Conservation (phyloP, 306 rosid genomes). For the Lithocarpus polystachyus region DNA sequence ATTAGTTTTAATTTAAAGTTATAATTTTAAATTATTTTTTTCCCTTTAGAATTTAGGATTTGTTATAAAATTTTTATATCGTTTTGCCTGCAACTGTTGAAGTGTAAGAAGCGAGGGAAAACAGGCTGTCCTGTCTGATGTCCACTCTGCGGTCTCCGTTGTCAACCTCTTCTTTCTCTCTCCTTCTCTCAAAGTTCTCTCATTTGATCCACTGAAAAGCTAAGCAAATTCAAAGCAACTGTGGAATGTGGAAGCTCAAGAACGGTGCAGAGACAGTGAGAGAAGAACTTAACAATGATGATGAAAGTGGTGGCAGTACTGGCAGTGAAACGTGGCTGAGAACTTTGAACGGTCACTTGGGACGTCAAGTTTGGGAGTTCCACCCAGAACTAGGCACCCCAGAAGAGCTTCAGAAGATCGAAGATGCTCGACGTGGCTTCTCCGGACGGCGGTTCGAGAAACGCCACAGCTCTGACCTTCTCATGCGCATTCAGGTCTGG, state of each 20-base stretch:
- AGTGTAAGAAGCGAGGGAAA: no score
- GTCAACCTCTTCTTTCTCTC: no score
- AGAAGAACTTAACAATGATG: not conserved
- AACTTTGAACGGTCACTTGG: slow-evolving; percentile 56
- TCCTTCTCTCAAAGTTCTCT: not conserved
- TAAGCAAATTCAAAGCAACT: not conserved
- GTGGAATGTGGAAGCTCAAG: slow-evolving; percentile 82
- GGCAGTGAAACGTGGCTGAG: slow-evolving; percentile 73
- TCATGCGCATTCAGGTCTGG: slow-evolving; percentile 79
- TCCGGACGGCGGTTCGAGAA: slow-evolving; percentile 42
- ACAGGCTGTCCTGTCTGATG: no score
- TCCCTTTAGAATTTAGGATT: no score
- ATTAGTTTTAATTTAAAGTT: no score
- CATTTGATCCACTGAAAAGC: not conserved
- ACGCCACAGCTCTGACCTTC: slow-evolving; percentile 75
- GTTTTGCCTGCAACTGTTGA: no score
- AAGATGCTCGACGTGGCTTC: slow-evolving; percentile 47
- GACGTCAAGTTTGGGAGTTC: slow-evolving; percentile 85
- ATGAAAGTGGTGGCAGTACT: slow-evolving; percentile 38
- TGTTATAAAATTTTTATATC: no score
- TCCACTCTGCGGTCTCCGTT: no score
- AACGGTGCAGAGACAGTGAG: slow-evolving; percentile 19
- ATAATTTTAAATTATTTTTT: no score
- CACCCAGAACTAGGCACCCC: slow-evolving; percentile 54
- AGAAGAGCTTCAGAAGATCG: slow-evolving; percentile 41